Conservation (phyloP, 805 yeast species). For the Grigorovia transvaalensis region DNA sequence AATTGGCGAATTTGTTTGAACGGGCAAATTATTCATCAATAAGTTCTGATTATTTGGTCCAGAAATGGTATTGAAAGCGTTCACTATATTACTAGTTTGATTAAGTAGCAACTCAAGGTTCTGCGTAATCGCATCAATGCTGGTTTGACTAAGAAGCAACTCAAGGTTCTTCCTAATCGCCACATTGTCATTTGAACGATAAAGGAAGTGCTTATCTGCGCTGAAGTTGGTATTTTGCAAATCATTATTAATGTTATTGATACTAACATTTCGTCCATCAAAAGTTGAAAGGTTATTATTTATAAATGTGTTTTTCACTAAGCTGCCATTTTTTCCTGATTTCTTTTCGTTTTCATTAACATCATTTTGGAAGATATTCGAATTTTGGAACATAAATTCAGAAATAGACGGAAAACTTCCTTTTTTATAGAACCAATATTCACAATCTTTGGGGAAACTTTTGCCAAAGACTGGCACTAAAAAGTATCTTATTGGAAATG, state of each 20-base stretch:
- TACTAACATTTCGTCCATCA: neutral
- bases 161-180: too few species aligned
- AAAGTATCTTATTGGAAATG: constrained; percentile 66
- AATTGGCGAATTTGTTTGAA: neutral
- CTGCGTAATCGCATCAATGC: too few species aligned
- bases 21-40: neutral
- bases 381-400: neutral
- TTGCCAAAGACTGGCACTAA: constrained; percentile 74
- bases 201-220: neutral
- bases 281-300: too few species aligned
- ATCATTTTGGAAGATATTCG: neutral
- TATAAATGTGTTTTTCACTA: neutral
- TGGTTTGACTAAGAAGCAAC: too few species aligned
- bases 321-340: neutral
- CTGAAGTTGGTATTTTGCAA: neutral
- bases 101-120: too few species aligned
- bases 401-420: neutral
- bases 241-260: neutral
- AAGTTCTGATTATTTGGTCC: neutral
- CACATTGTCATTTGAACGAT: neutral
- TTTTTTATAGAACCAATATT: constrained; percentile 3
- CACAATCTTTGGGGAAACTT: constrained; percentile 38
- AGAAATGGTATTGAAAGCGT: neutral
- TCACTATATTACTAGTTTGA: neutral
- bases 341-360: neutral